Evolutionary conservation across 805 yeast species (phyloP).

Genomic region (Starmerella asiatica): DNA sequence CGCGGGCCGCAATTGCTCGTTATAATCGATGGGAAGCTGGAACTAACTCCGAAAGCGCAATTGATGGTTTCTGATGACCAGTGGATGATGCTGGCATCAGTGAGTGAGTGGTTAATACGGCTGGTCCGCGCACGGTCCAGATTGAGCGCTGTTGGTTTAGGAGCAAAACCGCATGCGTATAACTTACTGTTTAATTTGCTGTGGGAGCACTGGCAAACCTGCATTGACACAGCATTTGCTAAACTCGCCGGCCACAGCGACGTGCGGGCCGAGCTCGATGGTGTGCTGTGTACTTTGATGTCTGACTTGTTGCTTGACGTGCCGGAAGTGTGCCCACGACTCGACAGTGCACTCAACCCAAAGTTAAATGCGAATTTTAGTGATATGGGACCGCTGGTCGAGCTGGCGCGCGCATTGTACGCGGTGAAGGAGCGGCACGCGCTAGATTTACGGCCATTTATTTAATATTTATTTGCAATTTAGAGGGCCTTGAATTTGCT

Average conservation of each 20-base stretch:
- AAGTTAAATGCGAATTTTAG: neutral
- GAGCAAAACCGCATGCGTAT: slow-evolving; percentile 2
- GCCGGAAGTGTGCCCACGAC: neutral
- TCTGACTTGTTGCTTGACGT: slow-evolving; percentile 2
- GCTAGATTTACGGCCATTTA: neutral
- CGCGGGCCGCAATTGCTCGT: too few species aligned
- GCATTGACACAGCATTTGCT: slow-evolving; percentile 6
- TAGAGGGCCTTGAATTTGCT: too few species aligned
- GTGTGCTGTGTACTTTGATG: neutral
- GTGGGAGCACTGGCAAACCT: slow-evolving; percentile 13
- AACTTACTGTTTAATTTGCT: slow-evolving; percentile 8
- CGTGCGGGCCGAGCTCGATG: neutral
- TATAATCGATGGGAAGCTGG: neutral
- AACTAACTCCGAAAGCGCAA: neutral
- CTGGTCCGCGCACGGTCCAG: too few species aligned
- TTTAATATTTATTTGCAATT: neutral
- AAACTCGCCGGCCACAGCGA: neutral
- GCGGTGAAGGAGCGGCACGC: neutral
- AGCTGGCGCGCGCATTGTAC: neutral
- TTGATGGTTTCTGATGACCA: slow-evolving; percentile 6
- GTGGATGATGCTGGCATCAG: slow-evolving; percentile 9
- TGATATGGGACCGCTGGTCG: neutral
- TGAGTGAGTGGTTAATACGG: too few species aligned
- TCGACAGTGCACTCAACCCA: neutral
- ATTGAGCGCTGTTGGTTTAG: slow-evolving; percentile 3